Evolutionary conservation across 306 rosid species (phyloP).

Genomic region (Vigna hirtella): DNA sequence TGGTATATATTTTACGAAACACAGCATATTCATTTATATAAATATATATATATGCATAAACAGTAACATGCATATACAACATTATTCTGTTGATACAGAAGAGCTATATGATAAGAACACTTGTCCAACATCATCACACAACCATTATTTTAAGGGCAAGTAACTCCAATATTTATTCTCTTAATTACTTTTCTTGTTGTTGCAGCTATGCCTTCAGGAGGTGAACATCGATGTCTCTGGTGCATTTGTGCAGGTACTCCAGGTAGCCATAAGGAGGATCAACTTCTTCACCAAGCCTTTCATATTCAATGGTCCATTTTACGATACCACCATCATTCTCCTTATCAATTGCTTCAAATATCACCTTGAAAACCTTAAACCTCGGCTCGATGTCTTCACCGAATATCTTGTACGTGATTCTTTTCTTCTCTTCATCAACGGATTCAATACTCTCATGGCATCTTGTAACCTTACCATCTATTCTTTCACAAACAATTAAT

Average conservation of each 20-base stretch:
- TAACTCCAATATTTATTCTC: no score
- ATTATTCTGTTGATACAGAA: no score
- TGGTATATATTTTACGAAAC: no score
- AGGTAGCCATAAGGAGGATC: constrained; percentile 42
- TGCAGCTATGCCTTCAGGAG: constrained; percentile 33
- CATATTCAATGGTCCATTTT: constrained; percentile 45
- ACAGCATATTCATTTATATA: no score
- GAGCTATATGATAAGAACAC: no score
- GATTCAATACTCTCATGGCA: constrained; percentile 17
- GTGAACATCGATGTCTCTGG: constrained; percentile 39
- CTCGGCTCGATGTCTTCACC: background rate
- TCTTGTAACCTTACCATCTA: constrained; percentile 34
- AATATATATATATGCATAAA: no score
- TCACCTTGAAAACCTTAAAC: background rate
- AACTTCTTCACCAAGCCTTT: constrained; percentile 31
- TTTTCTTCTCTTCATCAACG: constrained; percentile 19
- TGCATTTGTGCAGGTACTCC: background rate
- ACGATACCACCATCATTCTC: background rate
- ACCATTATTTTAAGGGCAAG: no score
- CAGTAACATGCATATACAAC: no score
- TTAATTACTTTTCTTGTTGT: no score
- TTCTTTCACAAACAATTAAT: background rate
- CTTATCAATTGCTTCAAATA: background rate
- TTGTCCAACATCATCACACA: no score
- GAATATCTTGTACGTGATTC: background rate